Evolutionary conservation across 2,329 filamentous ascomycete genomes (phyloP).

Genomic region (Phialemonium atrogriseum): DNA sequence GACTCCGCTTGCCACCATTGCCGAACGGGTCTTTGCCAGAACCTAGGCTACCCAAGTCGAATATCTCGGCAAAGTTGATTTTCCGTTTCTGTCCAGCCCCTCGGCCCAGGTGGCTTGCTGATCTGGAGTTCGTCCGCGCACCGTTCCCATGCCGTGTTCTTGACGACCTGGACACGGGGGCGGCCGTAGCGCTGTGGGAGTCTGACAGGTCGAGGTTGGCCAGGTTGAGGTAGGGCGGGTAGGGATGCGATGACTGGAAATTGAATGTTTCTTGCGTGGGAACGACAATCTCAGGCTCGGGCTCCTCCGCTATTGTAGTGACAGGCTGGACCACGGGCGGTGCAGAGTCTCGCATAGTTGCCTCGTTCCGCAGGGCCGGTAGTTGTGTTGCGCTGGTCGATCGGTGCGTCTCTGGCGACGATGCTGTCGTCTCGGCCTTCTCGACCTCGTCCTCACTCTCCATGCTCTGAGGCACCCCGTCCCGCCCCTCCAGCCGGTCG

Average conservation of each 20-base stretch:
- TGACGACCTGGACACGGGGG: constrained; percentile 6
- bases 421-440: constrained; percentile 46
- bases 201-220: constrained; percentile 54
- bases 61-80: constrained; percentile 66
- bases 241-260: constrained; percentile 57
- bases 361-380: constrained; percentile 19
- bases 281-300: constrained; percentile 32
- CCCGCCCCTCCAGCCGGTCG: constrained; percentile 59
- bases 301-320: constrained; percentile 8
- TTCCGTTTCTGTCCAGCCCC: constrained; percentile 65
- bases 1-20: constrained; percentile 38
- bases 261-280: constrained; percentile 57
- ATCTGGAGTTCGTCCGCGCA: constrained; percentile 16
- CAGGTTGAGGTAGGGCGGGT: constrained; percentile 52
- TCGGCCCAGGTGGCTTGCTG: constrained; percentile 41
- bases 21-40: constrained; percentile 52
- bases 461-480: constrained; percentile 37
- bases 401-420: constrained; percentile 50
- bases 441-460: constrained; percentile 54
- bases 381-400: constrained; percentile 33
- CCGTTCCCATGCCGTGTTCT: constrained; percentile 13
- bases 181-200: constrained; percentile 27
- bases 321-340: constrained; percentile 13
- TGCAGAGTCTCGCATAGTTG: constrained; percentile 27
- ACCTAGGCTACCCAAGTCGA: constrained; percentile 58